Conservation (phyloP, 208 protist genomes). For the Acanthamoeba sp. region DNA sequence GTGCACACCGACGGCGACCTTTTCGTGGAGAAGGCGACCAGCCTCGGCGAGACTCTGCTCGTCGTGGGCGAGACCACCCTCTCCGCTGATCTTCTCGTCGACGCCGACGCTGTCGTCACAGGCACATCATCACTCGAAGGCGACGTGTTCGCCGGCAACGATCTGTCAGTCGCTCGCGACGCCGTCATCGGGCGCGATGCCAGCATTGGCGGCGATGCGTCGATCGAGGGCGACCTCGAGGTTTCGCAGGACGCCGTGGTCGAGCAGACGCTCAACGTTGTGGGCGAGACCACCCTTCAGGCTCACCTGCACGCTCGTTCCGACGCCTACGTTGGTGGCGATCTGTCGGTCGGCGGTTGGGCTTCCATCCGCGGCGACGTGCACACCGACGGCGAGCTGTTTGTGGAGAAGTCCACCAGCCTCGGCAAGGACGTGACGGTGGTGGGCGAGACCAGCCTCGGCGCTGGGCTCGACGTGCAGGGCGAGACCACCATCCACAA, state of each 20-base stretch:
- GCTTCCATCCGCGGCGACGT: background rate
- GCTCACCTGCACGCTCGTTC: background rate
- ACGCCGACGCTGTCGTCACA: background rate
- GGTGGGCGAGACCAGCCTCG: background rate
- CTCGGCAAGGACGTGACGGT: background rate
- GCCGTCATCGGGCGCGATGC: background rate
- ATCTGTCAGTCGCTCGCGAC: background rate
- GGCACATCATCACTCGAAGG: background rate
- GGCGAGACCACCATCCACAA: background rate
- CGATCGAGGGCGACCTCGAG: background rate
- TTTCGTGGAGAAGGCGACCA: constrained; percentile 1
- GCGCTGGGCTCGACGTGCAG: background rate
- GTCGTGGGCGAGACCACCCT: background rate
- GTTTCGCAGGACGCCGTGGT: too few species aligned
- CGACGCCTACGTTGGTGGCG: background rate
- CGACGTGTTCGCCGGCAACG: background rate
- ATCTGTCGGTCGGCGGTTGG: background rate
- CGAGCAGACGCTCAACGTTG: too few species aligned
- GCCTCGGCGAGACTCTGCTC: background rate
- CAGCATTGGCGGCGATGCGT: background rate
- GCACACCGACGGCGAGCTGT: background rate
- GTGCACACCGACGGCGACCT: background rate
- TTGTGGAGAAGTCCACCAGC: constrained; percentile 16
- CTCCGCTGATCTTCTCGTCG: background rate
- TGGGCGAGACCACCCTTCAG: background rate